Percentiles rank a stretch among this genome's conserved stretches.
Evolutionary conservation across 164 flowering plant species (phyloP).

Genomic region (Echeveria elegans): DNA sequence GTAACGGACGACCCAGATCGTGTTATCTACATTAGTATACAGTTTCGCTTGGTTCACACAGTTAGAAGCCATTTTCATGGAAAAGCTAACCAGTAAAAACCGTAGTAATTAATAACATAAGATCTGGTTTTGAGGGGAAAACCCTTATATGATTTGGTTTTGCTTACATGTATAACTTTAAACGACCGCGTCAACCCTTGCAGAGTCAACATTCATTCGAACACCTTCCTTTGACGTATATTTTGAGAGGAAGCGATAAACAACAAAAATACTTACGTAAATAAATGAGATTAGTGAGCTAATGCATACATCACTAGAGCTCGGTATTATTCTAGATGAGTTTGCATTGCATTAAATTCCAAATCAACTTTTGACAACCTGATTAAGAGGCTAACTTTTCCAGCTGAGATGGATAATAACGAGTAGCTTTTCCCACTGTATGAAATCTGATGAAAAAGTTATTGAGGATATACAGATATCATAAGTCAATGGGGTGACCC

Average conservation of each 20-base stretch:
- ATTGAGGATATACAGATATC: too few relatives aligned
- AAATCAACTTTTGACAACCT: background rate
- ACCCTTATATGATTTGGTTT: background rate
- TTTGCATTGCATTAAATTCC: background rate
- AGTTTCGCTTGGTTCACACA: background rate
- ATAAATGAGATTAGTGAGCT: background rate
- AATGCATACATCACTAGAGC: constrained; percentile 5
- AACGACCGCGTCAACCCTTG: too few relatives aligned
- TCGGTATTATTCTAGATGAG: constrained; percentile 1
- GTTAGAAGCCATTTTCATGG: background rate
- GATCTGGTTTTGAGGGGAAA: background rate
- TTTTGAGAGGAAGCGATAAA: background rate
- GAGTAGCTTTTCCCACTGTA: background rate
- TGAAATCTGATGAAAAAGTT: background rate
- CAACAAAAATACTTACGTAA: background rate
- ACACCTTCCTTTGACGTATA: background rate
- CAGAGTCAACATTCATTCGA: too few relatives aligned
- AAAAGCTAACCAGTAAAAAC: too few relatives aligned
- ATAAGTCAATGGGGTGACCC: background rate
- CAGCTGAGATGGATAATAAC: background rate
- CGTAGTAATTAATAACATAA: background rate
- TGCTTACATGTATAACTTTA: too few relatives aligned
- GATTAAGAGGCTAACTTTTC: background rate
- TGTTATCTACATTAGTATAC: background rate
- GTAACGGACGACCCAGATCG: background rate